Conservation (phyloP, 2,329 filamentous ascomycete genomes). For the Diaporthe helianthi region DNA sequence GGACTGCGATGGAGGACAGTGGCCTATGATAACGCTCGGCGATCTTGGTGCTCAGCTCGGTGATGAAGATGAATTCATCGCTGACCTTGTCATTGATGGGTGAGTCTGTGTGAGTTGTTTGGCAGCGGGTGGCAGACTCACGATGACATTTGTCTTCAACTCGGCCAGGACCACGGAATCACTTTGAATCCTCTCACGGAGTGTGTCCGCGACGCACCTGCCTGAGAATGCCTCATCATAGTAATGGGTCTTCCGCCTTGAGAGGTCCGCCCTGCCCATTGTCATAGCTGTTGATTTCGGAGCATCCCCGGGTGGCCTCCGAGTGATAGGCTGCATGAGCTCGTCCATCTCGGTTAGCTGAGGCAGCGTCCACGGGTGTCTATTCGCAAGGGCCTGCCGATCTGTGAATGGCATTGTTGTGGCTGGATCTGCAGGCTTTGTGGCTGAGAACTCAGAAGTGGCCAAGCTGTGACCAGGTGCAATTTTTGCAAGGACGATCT, state of each 20-base stretch:
- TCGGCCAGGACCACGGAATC: conserved; percentile 69
- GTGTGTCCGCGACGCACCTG: conserved; percentile 42
- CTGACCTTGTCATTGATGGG: conserved; percentile 65
- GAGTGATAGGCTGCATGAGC: conserved; percentile 49
- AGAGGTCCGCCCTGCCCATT: conserved; percentile 43
- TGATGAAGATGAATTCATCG: conserved; percentile 78
- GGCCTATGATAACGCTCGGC: conserved; percentile 78
- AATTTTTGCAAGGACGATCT: background rate
- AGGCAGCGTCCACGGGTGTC: conserved; percentile 38
- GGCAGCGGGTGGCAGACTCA: conserved; percentile 46
- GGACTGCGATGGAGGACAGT: conserved; percentile 75
- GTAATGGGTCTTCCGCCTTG: conserved; percentile 50
- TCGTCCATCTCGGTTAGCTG: conserved; percentile 47
- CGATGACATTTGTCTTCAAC: conserved; percentile 69
- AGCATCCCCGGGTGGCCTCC: conserved; percentile 49
- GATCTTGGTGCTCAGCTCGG: conserved; percentile 74
- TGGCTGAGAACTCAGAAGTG: background rate
- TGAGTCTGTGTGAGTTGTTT: background rate
- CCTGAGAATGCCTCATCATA: conserved; percentile 54
- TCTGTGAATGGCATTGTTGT: conserved; percentile 43
- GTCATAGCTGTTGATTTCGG: conserved; percentile 42
- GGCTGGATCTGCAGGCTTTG: background rate
- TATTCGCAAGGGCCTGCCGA: conserved; percentile 40
- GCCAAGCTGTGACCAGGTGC: background rate
- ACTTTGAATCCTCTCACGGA: conserved; percentile 55